Evolutionary conservation across 148 eudicot species (phyloP), one percentile per base, ranked within the genome.

Genomic region (Linanthus parryae): DNA sequence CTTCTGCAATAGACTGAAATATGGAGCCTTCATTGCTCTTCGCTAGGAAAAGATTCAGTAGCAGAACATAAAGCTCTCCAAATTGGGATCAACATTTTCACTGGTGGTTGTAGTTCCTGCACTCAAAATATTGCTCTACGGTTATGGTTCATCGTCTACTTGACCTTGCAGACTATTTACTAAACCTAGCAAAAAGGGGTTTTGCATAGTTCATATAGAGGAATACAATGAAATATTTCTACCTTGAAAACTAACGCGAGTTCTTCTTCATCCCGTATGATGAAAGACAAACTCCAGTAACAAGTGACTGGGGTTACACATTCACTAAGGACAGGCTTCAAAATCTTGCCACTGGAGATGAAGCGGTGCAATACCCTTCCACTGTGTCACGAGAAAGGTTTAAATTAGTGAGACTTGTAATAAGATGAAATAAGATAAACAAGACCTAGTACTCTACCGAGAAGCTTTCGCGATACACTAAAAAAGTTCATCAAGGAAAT

Each of bases 291-390:
- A 63, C 81, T 79, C 98, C 98, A 87, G 62, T 78, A 91, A 65
- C 98, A 91, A 30, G 98, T 91, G 57, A 86, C 78, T 21, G 95
- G 98, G 23, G 96, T 91, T 46, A 91, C 90, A 57, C 90, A 87
- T 70, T 91, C 98, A 43, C 67, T 83, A 45, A 87, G 70, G 53
- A 91, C 79, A 46, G 96, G 83, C 69, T 79, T 87, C 78, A 91
- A 57, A 50, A 91, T 91, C 70, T 81, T 77, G 79, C 73, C 81
- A 36, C 65, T 58, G 9, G 98, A 94, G 29, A 87, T 76, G 76
- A 91, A 91, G 36, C 61, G 73, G 27, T 82, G 75, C 15, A 65
- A 46, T 55, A 53, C 76, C 65, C 70, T 77, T 65, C 96, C 94
- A 73, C 98, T 91, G 56, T 21, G 64, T 35, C 26, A 13, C 30